Evolutionary conservation across 176 grass and related monocot species (phyloP), one percentile per base, ranked within the genome.

Genomic region (Thalia dealbata): DNA sequence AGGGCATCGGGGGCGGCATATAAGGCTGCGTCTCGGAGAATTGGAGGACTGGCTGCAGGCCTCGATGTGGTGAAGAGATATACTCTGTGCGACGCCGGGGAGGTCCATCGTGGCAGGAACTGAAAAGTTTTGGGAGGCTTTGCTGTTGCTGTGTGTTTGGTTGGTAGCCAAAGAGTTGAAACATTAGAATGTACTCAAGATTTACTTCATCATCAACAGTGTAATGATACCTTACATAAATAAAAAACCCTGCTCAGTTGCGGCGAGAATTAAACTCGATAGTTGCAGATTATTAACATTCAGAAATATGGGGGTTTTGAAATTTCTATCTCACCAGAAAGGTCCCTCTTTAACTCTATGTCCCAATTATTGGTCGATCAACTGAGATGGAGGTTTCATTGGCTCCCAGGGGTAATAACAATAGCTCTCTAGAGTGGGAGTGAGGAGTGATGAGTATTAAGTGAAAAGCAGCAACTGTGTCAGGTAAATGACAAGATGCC

Each of bases 11-110:
- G 50, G 26, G 50, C 71, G 15, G 25, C 56, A 50, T 79, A 61
- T 52, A 78, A 71, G 52, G 76, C 76, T 12, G 76, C 76, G 11
- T 30, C 67, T 24, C 13, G 76, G 76, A 24, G 77, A 14, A 70
- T 78, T 29, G 77, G 77, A 14, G 77, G 77, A 1, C 51, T 79
- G 16, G 77, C 67, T n/a, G 77, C 77, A 1, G 77, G 77, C 14
- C 18, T 79, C 14, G 67, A 67, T 14, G 54, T 79, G 64, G 29
- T 26, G 10, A 79, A 79, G 54, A 58, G 77, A 79, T 71, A 79
- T 30, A 41, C n/a, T 79, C 5, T 54, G 6, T 12, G 32, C 23
- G 29, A 22, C 29, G 14, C 9, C n/a, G 1, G 32, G 58, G 35
- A 38, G 25, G 56, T 29, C 23, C 41, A 43, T 64, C 13, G 16